Base-by-base conservation (phyloP, 495 filamentous ascomycete species). In the Xanthoparmelia taractica region DNA sequence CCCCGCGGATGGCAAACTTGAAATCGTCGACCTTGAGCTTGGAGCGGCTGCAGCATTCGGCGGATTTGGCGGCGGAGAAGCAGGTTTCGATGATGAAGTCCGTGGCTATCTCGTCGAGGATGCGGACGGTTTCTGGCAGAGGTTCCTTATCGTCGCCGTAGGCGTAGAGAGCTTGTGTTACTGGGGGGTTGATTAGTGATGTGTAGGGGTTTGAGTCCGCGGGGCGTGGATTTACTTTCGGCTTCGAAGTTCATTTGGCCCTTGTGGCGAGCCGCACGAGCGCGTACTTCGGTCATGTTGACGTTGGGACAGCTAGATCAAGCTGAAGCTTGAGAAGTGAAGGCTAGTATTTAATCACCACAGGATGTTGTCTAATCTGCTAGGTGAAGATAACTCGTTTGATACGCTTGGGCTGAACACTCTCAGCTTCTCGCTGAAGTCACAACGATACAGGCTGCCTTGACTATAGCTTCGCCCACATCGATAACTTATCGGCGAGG, bases 1-100 rank as follows among this genome's bases (percentile, higher is more conserved):
- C 94, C 40, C 86, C 83, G 38, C 95, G 84, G 59, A 97, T 83
- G 37, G 89, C 89, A 70, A 94, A 97, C 70, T 92, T 89, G 79
- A 97, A 96, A 73, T 98, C 94, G 66, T 98, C 94, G 62, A 96
- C 88, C 71, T 98, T 98, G 76, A 97, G 89, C 76, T 98, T 98
- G 69, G 93, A 88, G 10, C 94, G 85, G 5, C 90, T 85, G 4
- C 87, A 84, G 73, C 94, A 85, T 69, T 87, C 84, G 1, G 94
- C 94, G 66, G 85, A 85, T 29, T 87, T 83, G 33, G 89, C 86
- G 8, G 94, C 93, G 59, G 88, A 87, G 79, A 96, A 94, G 78
- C 88, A 92, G 63, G 94, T 81, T 72, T 92, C 90, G 63, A 94
- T 85, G 62, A 92, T 83, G 75, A 90, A 93, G 73, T 97, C 94